Percentiles rank a stretch among this genome's conserved stretches.
These are phyloP conservation scores for Pichia cabralensis DNA, from an alignment of 805 yeast species.

Conservation along the genomic window DNA sequence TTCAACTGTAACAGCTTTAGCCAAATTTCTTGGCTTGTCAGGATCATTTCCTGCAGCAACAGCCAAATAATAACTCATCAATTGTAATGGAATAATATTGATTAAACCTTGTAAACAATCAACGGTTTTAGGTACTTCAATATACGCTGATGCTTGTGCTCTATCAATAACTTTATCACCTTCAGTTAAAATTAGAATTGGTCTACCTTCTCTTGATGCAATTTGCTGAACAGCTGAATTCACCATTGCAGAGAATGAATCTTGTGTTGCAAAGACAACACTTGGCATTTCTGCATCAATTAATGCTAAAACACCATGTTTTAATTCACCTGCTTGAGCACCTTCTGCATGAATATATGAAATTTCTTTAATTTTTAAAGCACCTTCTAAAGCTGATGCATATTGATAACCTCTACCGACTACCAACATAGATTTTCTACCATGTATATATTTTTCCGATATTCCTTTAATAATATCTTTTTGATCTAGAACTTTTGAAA, in stretches of 20 bases:
- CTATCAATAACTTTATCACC: conserved; percentile 57
- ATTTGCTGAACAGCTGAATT: conserved; percentile 95
- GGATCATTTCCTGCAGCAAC: conserved; percentile 92
- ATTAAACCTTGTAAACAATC: conserved; percentile 96
- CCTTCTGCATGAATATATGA: conserved; percentile 99
- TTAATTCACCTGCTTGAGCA: conserved; percentile 96
- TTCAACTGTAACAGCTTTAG: conserved; percentile 97
- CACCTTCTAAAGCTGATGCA: conserved; percentile 98
- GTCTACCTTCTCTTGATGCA: conserved; percentile 94
- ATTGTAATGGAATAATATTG: conserved; percentile 88
- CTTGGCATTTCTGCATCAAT: conserved; percentile 93
- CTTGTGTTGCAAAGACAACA: conserved; percentile 92
- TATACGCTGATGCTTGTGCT: conserved; percentile 51
- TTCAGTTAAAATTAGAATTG: conserved; percentile 81
- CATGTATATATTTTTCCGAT: conserved; percentile 63
- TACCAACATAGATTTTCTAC: conserved; percentile 77
- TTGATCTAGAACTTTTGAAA: conserved; percentile 62
- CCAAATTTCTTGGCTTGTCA: conserved; percentile 97
- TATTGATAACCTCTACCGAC: conserved; percentile 96
- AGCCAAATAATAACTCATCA: conserved; percentile 96
- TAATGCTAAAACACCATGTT: conserved; percentile 95
- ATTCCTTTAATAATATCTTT: conserved; percentile 66
- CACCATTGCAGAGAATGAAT: conserved; percentile 90
- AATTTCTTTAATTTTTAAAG: conserved; percentile 94
- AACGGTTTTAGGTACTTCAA: conserved; percentile 91